Conservation (phyloP, 345 rosid genomes). For the Gossypium anomalum region DNA sequence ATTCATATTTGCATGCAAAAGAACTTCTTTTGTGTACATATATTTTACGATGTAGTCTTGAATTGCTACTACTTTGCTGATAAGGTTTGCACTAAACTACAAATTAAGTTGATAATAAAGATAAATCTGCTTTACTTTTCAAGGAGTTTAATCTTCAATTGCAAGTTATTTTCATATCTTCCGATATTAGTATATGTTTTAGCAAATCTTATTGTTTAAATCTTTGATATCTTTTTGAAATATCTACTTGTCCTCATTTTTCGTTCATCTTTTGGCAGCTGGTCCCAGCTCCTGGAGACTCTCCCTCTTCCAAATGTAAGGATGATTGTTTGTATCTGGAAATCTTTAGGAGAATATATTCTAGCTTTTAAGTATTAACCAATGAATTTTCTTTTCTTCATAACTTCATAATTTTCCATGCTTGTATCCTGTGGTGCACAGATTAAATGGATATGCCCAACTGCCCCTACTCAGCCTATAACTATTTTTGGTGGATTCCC, state of each 20-base stretch:
- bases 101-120: not conserved
- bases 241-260: conserved; percentile 13
- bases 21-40: not conserved
- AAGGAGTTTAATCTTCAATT: not conserved
- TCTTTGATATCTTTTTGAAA: not conserved
- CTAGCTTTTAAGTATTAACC: not conserved
- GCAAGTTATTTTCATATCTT: not conserved
- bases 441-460: conserved; percentile 99
- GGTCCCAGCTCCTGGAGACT: conserved; percentile 95
- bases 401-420: conserved; percentile 8
- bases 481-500: conserved; percentile 93
- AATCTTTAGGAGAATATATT: conserved; percentile 1
- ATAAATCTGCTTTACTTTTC: not conserved
- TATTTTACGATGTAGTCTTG: not conserved
- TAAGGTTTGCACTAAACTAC: not conserved
- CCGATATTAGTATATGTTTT: not conserved
- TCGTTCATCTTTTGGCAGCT: conserved; percentile 61
- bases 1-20: not conserved
- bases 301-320: conserved; percentile 95
- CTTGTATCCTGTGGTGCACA: conserved; percentile 31
- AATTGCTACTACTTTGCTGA: not conserved
- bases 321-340: not conserved
- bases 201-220: not conserved
- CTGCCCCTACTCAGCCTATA: conserved; percentile 91
- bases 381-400: conserved; percentile 9